Base-by-base conservation (phyloP, 352 stramenopile species). In the Globisporangium yorkense region DNA sequence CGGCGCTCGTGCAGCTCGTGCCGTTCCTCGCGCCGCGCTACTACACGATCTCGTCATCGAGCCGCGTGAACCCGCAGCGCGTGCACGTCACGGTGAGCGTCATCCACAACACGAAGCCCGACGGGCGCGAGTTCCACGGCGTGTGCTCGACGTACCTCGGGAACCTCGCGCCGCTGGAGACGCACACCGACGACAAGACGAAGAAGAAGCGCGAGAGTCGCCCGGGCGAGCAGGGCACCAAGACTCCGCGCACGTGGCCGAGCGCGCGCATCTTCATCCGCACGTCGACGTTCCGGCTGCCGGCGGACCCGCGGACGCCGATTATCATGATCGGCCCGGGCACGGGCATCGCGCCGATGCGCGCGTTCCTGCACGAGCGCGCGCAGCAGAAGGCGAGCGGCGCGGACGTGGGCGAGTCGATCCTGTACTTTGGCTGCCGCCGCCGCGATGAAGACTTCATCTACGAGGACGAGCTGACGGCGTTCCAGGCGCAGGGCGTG, bases 21-120 rank as follows among this genome's bases (percentile, higher is more conserved):
- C 97, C 96, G 20, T 90, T 89, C 61, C 68, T 99, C 21, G 75
- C 96, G 65, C 95, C 97, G 18, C 88, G 97, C 8, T 98, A 98
- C 68, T 99, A 99, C 74, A 99, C 97, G 12, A 99, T 99, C 64
- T 96, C 94, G 35, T 99, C 96, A 4, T 99, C 91, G 12, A 92
- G 89, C 45, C 74, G 85, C 41, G 84, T 97, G 3, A 87, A 97
- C 68, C 94, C 96, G 5, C 84, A 90, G 48, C 82, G 79, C 20
- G 84, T 99, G 33, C 94, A 99, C 67, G 72, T 98, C 47, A 99
- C 97, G 4, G 90, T 99, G 24, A 89, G 89, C 31, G 79, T 99
- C 27, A 88, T 98, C 41, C 69, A 95, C 51, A 77, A 86, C 35
- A 75, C 80, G 37, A 90, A 88, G 57, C 59, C 73, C 58, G 72